Evolutionary conservation across 768 basidiomycete genomes (phyloP), one percentile per base, ranked within the genome.

Genomic region (Porphyrellus cyaneotinctus): DNA sequence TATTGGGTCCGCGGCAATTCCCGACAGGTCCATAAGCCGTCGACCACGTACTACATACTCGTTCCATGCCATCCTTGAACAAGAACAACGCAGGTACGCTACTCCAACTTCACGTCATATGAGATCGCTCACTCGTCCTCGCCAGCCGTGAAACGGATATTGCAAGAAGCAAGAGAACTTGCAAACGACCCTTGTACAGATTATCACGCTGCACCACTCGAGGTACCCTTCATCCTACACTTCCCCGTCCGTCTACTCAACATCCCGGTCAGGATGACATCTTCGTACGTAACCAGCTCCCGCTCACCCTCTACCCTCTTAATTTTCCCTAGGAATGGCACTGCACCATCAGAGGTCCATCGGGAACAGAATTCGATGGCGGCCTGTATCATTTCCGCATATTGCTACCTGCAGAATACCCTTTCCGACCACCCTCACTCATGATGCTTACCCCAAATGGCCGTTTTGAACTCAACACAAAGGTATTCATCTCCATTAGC

Each of bases 371-470:
- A 66, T 98, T 88, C 56, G 90, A 92, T 69, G 92, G 91, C 48
- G 95, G 95, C 41, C 73, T 97, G n/a, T 98, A 98, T 72, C 95
- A 97, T 72, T 87, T 97, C 68, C 84, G 94, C 51, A 87, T 95
- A 63, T 71, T 91, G 24, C 75, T 97, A 9, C 94, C 95, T 13
- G 85, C 93, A 48, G 91, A 93, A 74, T 97, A 98, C 69, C 95
- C 95, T 30, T 97, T 98, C 74, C 84, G 92, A 56, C 93, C 95
- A 30, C 95, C 95, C 22, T 91, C 94, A 43, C 84, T 97, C 65
- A 89, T 95, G 84, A 83, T 97, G 76, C 83, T 97, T 42, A 98
- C 95, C 13, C 95, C 95, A 7, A 95, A 88, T 58, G 95, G 95
- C n/a, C 82, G 95, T 42, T 98, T 97, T 63, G 95, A 97, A 71